Evolutionary conservation across 202 grass and related monocot genomes (phyloP), one percentile per base, ranked within the genome.

Genomic region (Sporobolus alterniflorus): DNA sequence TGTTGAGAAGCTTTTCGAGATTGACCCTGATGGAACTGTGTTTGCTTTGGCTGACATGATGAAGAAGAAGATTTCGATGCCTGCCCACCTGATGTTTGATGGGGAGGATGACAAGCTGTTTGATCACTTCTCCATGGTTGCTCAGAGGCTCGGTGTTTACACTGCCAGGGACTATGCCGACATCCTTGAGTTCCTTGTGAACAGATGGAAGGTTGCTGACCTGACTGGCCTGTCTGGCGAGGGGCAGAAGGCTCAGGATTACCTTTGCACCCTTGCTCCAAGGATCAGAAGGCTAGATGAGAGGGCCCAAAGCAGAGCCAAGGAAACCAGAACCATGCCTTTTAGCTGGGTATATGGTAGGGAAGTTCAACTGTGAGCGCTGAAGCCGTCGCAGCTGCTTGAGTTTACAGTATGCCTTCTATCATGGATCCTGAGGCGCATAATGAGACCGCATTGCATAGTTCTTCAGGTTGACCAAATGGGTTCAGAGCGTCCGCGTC

Each of bases 51-150:
- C 88, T 57, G 90, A 98, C 89, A 98, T 98, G 95, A 98, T 98
- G 95, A 94, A 85, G 88, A 98, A 98, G 84, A 98, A 95, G 87
- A 98, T 98, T 11, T 86, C 95, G 4, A 95, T 98, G 95, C 95
- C 95, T 21, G 95, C 95, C 25, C 95, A 98, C 69, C 84, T 98
- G 80, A 98, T 98, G 95, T 98, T 93, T 11, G 95, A 98, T 3
- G 92, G 95, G 22, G 22, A 81, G 51, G 95, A 98, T 2, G 88
- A 95, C 36, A 95, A 95, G 50, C 84, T 98, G 52, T 98, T 98
- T 20, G 95, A 98, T 22, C 71, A 98, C 79, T 98, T 95, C 86
- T 98, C 95, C 59, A 62, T 81, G 73, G 95, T 98, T 0, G 95
- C 95, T 0, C 92, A 98, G 57, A 91, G 95, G 57, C 86, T 95